Conservation (phyloP, 805 yeast species). For the Torulaspora franciscae region DNA sequence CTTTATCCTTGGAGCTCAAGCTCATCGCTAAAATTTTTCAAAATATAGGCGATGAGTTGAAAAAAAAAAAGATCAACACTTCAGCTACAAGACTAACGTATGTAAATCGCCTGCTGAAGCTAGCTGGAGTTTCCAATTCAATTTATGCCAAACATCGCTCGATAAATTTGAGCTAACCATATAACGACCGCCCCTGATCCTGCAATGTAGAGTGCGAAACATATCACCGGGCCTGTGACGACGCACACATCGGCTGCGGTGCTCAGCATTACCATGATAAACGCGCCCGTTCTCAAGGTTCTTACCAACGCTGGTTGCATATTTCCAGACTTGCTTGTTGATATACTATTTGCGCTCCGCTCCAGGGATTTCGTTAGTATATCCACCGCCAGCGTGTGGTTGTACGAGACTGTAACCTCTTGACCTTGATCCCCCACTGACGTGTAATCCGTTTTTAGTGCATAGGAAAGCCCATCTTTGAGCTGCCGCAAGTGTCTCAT, state of each 20-base stretch:
- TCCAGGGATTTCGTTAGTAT: neutral
- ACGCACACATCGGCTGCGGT: slow-evolving; percentile 15
- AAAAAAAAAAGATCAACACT: slow-evolving; percentile 5
- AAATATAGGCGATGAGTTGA: slow-evolving; percentile 9
- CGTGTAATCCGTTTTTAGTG: neutral
- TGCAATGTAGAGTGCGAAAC: slow-evolving; percentile 13
- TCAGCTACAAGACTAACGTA: neutral
- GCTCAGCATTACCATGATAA: slow-evolving; percentile 12
- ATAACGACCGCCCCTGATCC: slow-evolving; percentile 13
- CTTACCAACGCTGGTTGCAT: slow-evolving; percentile 9
- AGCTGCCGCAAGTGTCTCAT: slow-evolving; percentile 5
- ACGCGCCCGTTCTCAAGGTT: slow-evolving; percentile 10
- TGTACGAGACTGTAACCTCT: neutral
- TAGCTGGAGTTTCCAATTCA: neutral
- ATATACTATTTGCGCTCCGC: neutral
- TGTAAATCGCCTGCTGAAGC: neutral
- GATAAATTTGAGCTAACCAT: slow-evolving; percentile 12
- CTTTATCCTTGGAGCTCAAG: neutral
- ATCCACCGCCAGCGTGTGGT: neutral
- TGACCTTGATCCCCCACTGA: neutral
- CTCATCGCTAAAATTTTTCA: slow-evolving; percentile 19
- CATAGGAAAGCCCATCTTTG: neutral
- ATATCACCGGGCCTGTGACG: slow-evolving; percentile 9
- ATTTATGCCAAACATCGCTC: slow-evolving; percentile 3
- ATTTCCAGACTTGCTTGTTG: neutral